A percentile compares a stretch with the other conserved stretches of the same genome.
phyloP scores from a whole-genome alignment of 2,329 filamentous ascomycete species.

The Penicillium sp. region DNA sequence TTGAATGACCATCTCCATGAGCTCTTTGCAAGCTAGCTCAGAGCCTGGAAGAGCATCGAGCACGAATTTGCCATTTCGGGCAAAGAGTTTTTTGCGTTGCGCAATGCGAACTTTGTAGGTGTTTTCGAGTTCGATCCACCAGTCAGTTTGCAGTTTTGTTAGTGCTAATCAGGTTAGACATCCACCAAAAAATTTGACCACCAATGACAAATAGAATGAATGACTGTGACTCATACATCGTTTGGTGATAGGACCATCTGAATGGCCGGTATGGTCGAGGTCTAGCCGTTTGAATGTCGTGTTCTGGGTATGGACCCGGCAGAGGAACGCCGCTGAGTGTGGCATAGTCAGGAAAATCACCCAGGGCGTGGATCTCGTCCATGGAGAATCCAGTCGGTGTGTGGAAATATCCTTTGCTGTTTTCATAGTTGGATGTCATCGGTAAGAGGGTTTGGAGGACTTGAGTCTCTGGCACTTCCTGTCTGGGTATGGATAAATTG shows the following conservation, averaged over 20 bases:
- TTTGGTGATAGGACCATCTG: slow-evolving; percentile 80
- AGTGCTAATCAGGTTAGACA: slow-evolving; percentile 49
- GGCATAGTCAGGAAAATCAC: slow-evolving; percentile 75
- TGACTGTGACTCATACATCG: slow-evolving; percentile 64
- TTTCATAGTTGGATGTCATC: slow-evolving; percentile 38
- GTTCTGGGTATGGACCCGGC: slow-evolving; percentile 57
- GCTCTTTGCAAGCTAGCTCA: slow-evolving; percentile 72
- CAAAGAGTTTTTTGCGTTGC: slow-evolving; percentile 61
- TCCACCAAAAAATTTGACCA: no score
- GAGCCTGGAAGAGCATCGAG: slow-evolving; percentile 66
- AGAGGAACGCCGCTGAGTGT: slow-evolving; percentile 66
- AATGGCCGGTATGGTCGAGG: slow-evolving; percentile 76
- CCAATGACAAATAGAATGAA: no score
- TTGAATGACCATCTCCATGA: slow-evolving; percentile 81
- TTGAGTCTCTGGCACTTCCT: slow-evolving; percentile 27
- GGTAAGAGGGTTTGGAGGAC: slow-evolving; percentile 34
- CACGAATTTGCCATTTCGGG: slow-evolving; percentile 57
- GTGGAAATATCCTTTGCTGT: slow-evolving; percentile 39
- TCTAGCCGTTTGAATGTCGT: slow-evolving; percentile 61
- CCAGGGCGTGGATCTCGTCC: slow-evolving; percentile 62
- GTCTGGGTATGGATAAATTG: slow-evolving; percentile 11
- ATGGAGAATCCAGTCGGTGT: slow-evolving; percentile 65
- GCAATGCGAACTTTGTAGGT: slow-evolving; percentile 63
- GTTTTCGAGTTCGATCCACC: slow-evolving; percentile 82
- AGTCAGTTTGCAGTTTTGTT: slow-evolving; percentile 71